phyloP scores from a whole-genome alignment of 768 basidiomycete genomes.

The Auricularia auricula-judae region DNA sequence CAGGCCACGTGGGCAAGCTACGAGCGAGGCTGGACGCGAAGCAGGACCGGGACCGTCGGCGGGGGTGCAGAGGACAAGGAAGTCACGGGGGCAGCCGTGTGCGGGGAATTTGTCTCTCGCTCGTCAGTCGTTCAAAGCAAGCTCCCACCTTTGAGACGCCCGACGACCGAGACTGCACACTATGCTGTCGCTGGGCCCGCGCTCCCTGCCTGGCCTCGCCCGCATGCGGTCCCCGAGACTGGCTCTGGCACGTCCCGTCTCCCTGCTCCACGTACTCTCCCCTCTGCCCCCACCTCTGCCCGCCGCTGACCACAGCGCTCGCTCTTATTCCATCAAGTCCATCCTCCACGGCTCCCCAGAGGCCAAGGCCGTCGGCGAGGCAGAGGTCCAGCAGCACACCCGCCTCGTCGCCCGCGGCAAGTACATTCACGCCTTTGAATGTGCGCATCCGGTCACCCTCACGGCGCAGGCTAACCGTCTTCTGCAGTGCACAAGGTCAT shows the following conservation, averaged over 20 bases:
- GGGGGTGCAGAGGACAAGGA: no score
- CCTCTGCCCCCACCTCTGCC: not conserved
- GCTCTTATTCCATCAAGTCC: conserved; percentile 34
- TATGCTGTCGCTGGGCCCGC: no score
- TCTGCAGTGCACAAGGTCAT: conserved; percentile 72
- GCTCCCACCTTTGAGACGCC: no score
- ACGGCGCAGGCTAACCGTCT: not conserved
- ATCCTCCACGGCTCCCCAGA: conserved; percentile 89
- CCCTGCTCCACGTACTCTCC: not conserved
- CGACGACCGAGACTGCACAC: no score
- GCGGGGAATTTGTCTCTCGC: no score
- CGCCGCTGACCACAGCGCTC: not conserved
- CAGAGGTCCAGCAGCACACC: conserved; percentile 73
- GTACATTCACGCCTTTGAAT: conserved; percentile 84
- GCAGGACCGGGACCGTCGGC: no score
- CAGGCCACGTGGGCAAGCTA: no score
- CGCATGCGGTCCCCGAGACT: not conserved
- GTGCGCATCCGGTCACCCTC: conserved; percentile 30
- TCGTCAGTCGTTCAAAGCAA: no score
- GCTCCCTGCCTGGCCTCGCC: not conserved
- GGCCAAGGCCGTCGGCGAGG: conserved; percentile 73
- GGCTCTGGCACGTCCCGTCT: not conserved
- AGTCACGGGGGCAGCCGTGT: no score
- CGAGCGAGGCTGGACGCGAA: no score
- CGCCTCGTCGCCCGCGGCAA: conserved; percentile 85